Evolutionary conservation across 768 basidiomycete genomes (phyloP).

Genomic region (Termitomyces heimii): DNA sequence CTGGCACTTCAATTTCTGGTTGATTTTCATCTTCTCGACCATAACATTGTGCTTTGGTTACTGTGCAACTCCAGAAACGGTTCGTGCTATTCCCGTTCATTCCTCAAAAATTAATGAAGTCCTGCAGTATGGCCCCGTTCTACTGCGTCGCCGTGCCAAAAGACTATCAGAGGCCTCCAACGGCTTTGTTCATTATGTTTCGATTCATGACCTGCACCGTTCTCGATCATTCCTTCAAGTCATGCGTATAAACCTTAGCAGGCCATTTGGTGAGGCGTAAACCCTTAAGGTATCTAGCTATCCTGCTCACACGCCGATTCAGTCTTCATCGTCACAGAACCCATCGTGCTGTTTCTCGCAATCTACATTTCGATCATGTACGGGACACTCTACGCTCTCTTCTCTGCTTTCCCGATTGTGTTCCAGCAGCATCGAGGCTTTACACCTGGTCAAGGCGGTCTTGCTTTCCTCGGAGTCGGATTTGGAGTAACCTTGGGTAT

Average conservation of each 20-base stretch:
- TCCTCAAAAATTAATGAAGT: background rate
- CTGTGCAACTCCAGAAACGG: conserved; percentile 53
- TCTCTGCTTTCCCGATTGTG: conserved; percentile 57
- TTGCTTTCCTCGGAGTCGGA: conserved; percentile 63
- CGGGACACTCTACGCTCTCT: conserved; percentile 58
- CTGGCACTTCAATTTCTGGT: conserved; percentile 64
- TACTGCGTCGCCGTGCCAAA: conserved; percentile 47
- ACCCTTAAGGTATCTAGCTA: background rate
- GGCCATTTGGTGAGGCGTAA: conserved; percentile 44
- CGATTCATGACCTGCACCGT: conserved; percentile 40
- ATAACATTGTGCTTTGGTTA: conserved; percentile 40
- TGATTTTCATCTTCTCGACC: conserved; percentile 50
- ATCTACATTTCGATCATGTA: conserved; percentile 59
- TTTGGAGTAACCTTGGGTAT: conserved; percentile 49
- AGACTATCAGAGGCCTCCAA: conserved; percentile 36
- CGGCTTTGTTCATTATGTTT: conserved; percentile 37
- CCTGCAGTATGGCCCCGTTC: conserved; percentile 50
- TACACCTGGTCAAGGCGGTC: conserved; percentile 47
- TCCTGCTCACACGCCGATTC: background rate
- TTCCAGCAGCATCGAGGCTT: conserved; percentile 50
- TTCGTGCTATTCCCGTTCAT: conserved; percentile 16
- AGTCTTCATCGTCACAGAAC: conserved; percentile 60
- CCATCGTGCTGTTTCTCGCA: conserved; percentile 53
- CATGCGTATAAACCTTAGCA: conserved; percentile 42
- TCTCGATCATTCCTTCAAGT: conserved; percentile 35